Base-by-base conservation (phyloP, 306 rosid species). In the Corylus americana region DNA sequence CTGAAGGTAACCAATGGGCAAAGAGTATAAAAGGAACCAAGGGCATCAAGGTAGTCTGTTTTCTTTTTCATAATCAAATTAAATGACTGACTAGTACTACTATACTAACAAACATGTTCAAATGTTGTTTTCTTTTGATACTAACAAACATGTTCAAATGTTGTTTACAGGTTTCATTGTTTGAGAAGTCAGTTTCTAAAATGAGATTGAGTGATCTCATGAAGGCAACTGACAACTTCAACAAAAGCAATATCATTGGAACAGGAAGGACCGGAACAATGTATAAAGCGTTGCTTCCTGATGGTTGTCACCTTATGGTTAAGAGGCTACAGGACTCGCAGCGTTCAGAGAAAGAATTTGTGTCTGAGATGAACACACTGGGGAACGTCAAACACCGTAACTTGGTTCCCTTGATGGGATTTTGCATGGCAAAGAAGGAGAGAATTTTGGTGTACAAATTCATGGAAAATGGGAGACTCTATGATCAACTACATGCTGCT, bases 1-100 rank as follows among this genome's bases (percentile, higher is more conserved):
- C 98, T 13, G 92, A 94, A 86, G 98, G 97, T 39, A 94, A 94
- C 87, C 88, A 94, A 83, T 94, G 98, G 97, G 97, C 97, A 18
- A 89, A 85, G 86, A 90, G 71, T 80, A 45, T 94, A 4, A 92
- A 89, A 86, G 92, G 95, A 84, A 82, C 88, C 25, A 92, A 94
- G 77, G 83, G 73, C 78, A 87, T 93, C 76, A 92, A 94, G 97
- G 98, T 74, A 86, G 88, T 22, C 25, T 22, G 89, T 14, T 72
- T 18, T 67, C 25, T 22, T 22, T 22, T 22, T 22, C 25, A 22
- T 22, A 22, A 22, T 22, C 25, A 22, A 22, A 22, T 22, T 22
- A 22, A 22, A 22, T 22, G 25, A 22, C 25, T 22, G 25, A 22
- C 25, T 22, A 22, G 25, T 22, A 22, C 25, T 22, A 22, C 25